Evolutionary conservation across 2,329 filamentous ascomycete genomes (phyloP).

Genomic region (Phyllosticta capitalensis): DNA sequence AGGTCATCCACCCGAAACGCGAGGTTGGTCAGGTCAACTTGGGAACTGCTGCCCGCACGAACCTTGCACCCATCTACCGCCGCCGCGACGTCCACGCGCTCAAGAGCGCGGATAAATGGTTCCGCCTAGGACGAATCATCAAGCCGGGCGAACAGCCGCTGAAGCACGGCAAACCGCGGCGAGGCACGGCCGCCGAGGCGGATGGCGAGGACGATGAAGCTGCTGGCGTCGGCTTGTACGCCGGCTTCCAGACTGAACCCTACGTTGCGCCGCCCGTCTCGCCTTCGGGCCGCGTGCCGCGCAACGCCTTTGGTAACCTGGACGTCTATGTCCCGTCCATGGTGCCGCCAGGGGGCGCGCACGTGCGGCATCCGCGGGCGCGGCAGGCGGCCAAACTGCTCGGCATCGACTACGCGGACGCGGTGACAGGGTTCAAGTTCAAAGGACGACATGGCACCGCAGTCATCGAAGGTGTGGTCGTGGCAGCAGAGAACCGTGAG

Average conservation of each 20-base stretch:
- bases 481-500: slow-evolving; percentile 61
- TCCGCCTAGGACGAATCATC: slow-evolving; percentile 72
- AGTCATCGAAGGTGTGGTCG: slow-evolving; percentile 66
- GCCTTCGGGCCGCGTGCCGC: slow-evolving; percentile 54
- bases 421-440: slow-evolving; percentile 84
- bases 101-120: slow-evolving; percentile 80
- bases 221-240: slow-evolving; percentile 47
- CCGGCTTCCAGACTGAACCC: slow-evolving; percentile 52
- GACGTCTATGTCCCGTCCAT: slow-evolving; percentile 56
- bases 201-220: slow-evolving; percentile 23
- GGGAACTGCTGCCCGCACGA: slow-evolving; percentile 46
- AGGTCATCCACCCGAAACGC: slow-evolving; percentile 66
- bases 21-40: slow-evolving; percentile 69
- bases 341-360: slow-evolving; percentile 51
- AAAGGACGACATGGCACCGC: slow-evolving; percentile 78
- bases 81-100: slow-evolving; percentile 71
- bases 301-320: slow-evolving; percentile 53
- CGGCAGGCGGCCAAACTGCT: slow-evolving; percentile 64
- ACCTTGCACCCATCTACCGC: slow-evolving; percentile 71
- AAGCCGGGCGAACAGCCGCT: slow-evolving; percentile 66
- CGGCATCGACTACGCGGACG: slow-evolving; percentile 77
- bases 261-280: slow-evolving; percentile 71
- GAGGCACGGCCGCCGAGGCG: slow-evolving; percentile 12
- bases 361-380: slow-evolving; percentile 50
- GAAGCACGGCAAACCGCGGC: slow-evolving; percentile 49